A percentile compares a stretch with the other conserved stretches of the same genome.
Evolutionary conservation across 352 stramenopile species (phyloP).

Genomic region (Globisporangium perplexum): DNA sequence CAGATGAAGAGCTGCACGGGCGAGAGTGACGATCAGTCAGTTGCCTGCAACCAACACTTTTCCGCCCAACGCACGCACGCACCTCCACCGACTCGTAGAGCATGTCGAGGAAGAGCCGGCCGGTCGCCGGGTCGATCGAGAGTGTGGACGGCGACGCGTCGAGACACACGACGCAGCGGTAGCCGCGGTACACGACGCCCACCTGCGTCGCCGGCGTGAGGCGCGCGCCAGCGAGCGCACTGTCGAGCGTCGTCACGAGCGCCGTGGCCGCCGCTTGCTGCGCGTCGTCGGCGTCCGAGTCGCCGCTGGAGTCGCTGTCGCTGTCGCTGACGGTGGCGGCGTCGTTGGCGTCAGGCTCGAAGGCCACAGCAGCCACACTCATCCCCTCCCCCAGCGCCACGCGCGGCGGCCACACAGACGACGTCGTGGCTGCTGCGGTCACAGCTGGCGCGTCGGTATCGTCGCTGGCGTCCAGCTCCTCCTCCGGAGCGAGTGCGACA

Average conservation of each 20-base stretch:
- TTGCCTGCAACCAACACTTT: neutral
- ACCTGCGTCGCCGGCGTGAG: conserved; percentile 48
- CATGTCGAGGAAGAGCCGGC: conserved; percentile 74
- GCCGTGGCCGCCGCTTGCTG: neutral
- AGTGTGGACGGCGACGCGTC: conserved; percentile 80
- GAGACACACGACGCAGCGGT: conserved; percentile 79
- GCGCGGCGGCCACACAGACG: neutral
- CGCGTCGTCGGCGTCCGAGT: conserved; percentile 5
- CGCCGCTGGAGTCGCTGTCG: conserved; percentile 5
- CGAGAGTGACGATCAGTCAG: neutral
- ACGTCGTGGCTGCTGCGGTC: neutral
- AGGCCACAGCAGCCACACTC: conserved; percentile 46
- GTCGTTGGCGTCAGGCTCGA: conserved; percentile 8
- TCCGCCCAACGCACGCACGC: too few species aligned
- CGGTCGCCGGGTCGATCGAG: conserved; percentile 70
- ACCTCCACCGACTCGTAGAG: conserved; percentile 74
- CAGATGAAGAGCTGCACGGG: conserved; percentile 60
- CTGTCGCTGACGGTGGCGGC: conserved; percentile 7
- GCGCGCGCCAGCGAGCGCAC: conserved; percentile 17
- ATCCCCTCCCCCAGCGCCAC: conserved; percentile 71
- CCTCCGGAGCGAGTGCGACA: neutral
- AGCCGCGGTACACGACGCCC: conserved; percentile 62
- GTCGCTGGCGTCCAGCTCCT: conserved; percentile 5
- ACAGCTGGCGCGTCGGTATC: neutral
- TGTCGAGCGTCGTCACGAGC: neutral